These are phyloP conservation scores for Yamadazyma sp. DNA, from an alignment of 1,139 yeast species.

Conservation along the genomic window DNA sequence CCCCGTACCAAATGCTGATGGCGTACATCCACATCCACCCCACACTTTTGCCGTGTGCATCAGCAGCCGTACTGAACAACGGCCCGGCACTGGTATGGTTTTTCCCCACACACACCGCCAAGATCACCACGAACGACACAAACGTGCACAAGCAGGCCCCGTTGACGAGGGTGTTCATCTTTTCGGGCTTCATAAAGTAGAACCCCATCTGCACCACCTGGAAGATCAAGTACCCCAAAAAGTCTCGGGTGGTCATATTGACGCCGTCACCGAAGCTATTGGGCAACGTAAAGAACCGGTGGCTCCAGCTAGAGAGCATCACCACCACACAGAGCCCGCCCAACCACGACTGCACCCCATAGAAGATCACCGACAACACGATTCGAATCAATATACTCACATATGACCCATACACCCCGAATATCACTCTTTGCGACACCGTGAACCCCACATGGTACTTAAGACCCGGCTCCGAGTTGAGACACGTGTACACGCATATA, in stretches of 20 bases:
- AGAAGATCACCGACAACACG: constrained; percentile 20
- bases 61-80: constrained; percentile 8
- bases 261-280: constrained; percentile 16
- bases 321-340: constrained; percentile 20
- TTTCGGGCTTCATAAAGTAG: constrained; percentile 19
- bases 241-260: constrained; percentile 18
- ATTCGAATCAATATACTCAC: constrained; percentile 19
- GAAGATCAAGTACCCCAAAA: constrained; percentile 21
- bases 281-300: constrained; percentile 15
- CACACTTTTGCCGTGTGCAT: neutral
- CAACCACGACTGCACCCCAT: constrained; percentile 22
- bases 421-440: constrained; percentile 20
- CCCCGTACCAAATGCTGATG: constrained; percentile 23
- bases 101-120: constrained; percentile 13
- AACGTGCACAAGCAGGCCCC: constrained; percentile 16
- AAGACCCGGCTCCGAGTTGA: constrained; percentile 22
- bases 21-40: constrained; percentile 25
- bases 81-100: constrained; percentile 20
- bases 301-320: constrained; percentile 17
- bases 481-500: constrained; percentile 18
- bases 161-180: constrained; percentile 16
- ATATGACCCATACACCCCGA: constrained; percentile 21
- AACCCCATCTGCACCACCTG: constrained; percentile 18
- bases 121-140: constrained; percentile 15
- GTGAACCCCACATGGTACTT: constrained; percentile 24